Conservation (phyloP, 805 yeast genomes). For the Pichia kluyveri region DNA sequence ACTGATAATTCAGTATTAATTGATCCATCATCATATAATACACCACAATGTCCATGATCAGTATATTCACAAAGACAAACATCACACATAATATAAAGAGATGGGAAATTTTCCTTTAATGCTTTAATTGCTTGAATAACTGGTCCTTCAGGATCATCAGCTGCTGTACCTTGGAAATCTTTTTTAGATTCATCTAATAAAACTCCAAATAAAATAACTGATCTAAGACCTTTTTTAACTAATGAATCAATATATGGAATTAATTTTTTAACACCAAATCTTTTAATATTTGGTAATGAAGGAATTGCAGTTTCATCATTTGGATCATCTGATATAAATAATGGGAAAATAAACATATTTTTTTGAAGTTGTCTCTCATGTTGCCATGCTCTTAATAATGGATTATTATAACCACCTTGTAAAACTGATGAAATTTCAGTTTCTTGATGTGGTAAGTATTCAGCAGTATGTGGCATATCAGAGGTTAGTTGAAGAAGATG, state of each 20-base stretch:
- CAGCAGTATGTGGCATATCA: constrained; percentile 45
- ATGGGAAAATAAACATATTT: constrained; percentile 86
- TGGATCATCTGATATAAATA: constrained; percentile 71
- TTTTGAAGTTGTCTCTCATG: constrained; percentile 73
- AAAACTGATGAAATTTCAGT: constrained; percentile 66
- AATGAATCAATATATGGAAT: constrained; percentile 61
- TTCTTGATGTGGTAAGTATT: constrained; percentile 49
- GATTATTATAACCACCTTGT: constrained; percentile 93
- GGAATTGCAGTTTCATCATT: constrained; percentile 72
- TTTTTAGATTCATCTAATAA: constrained; percentile 68
- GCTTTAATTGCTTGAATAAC: constrained; percentile 73
- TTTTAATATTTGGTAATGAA: constrained; percentile 78
- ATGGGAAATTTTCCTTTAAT: constrained; percentile 62
- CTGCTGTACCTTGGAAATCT: constrained; percentile 77
- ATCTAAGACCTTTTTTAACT: constrained; percentile 69
- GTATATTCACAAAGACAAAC: constrained; percentile 97
- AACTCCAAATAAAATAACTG: constrained; percentile 91
- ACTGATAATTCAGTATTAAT: constrained; percentile 70
- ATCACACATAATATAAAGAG: constrained; percentile 81
- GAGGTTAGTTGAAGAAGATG: no score
- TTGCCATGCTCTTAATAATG: constrained; percentile 87
- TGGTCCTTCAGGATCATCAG: constrained; percentile 95
- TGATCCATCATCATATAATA: constrained; percentile 77
- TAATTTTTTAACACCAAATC: constrained; percentile 77
- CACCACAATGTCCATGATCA: constrained; percentile 96